Conservation (phyloP, 2,329 filamentous ascomycete species). For the Gaeumannomyces sp. region DNA sequence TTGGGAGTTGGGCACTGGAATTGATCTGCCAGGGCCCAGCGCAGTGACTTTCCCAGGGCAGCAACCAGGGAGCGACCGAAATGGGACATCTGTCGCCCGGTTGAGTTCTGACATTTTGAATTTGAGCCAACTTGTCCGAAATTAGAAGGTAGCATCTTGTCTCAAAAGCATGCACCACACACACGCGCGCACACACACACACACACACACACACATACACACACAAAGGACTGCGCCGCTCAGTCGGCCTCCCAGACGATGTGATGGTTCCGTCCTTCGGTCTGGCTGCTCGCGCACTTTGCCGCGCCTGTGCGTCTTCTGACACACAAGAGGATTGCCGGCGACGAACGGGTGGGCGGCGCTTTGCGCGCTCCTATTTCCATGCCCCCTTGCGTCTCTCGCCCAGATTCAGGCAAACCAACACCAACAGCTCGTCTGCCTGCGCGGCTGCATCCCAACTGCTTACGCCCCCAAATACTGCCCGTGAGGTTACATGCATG, state of each 20-base stretch:
- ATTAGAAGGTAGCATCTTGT: slow-evolving; percentile 7
- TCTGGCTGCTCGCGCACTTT: not conserved
- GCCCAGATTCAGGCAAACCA: too few relatives aligned
- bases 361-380: not conserved
- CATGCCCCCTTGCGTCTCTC: not conserved
- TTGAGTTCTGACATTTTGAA: slow-evolving; percentile 2
- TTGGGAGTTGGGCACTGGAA: not conserved
- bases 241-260: not conserved
- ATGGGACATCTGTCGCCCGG: not conserved
- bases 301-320: not conserved
- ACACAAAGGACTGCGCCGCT: not conserved
- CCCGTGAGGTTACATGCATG: not conserved
- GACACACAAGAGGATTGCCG: not conserved
- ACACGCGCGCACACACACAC: not conserved
- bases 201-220: too few relatives aligned
- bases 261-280: not conserved
- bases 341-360: too few relatives aligned
- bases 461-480: not conserved
- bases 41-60: not conserved
- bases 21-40: not conserved
- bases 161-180: not conserved
- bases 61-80: not conserved
- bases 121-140: not conserved
- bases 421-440: not conserved
- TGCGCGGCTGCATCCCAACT: not conserved